Evolutionary conservation across 441 rosid species (phyloP).

Genomic region (Arabidopsis lyrata): DNA sequence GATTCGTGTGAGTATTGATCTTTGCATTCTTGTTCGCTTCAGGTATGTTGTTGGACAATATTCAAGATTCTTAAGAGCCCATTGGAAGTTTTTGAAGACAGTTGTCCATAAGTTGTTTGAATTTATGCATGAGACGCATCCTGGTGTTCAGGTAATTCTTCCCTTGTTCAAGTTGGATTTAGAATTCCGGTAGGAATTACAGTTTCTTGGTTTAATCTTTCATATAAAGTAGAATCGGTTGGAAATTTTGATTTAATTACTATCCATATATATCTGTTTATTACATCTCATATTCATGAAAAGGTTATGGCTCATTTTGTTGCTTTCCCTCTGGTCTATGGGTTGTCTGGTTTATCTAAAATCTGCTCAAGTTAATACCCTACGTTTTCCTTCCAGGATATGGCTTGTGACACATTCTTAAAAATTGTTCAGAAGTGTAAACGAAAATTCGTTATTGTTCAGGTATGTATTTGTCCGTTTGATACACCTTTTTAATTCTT

Average conservation of each 20-base stretch:
- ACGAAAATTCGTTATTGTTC: constrained; percentile 93
- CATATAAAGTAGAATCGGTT: constrained; percentile 10
- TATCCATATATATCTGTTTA: constrained; percentile 1
- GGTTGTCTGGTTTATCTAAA: constrained; percentile 7
- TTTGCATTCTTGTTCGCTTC: constrained; percentile 35
- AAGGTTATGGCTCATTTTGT: background rate
- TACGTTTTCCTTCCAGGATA: constrained; percentile 66
- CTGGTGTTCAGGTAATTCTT: constrained; percentile 92
- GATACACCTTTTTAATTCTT: constrained; percentile 15
- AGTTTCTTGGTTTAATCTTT: constrained; percentile 26
- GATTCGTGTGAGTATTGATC: constrained; percentile 20
- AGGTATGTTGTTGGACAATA: constrained; percentile 99
- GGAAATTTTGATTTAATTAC: constrained; percentile 12
- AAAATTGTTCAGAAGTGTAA: constrained; percentile 99
- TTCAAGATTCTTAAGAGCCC: constrained; percentile 98
- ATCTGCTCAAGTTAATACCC: constrained; percentile 6
- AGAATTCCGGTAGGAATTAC: background rate
- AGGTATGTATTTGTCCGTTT: constrained; percentile 60
- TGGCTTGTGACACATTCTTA: constrained; percentile 99
- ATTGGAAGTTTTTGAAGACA: constrained; percentile 99
- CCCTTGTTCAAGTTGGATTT: constrained; percentile 21
- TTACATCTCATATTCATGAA: constrained; percentile 17
- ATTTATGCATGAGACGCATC: constrained; percentile 99
- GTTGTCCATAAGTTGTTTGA: constrained; percentile 99
- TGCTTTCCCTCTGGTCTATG: constrained; percentile 7